phyloP scores from a whole-genome alignment of 352 stramenopile genomes.

The Globisporangium polare region DNA sequence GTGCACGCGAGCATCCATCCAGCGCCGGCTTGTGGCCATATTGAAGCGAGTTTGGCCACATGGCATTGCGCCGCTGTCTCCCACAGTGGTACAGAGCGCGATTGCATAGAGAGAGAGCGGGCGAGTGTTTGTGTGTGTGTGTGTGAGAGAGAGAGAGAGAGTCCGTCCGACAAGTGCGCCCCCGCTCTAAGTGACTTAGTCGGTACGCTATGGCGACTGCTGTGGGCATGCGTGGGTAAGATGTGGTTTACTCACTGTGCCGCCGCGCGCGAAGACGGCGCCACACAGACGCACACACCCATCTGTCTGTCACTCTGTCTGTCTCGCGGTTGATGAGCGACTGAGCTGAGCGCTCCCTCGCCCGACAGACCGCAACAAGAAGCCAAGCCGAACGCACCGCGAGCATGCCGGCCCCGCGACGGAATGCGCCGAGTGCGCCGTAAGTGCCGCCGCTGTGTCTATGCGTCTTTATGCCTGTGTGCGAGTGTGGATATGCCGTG shows the following conservation, averaged over 20 bases:
- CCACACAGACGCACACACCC: neutral
- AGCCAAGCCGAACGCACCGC: neutral
- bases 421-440: constrained; percentile 1
- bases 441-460: neutral
- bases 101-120: constrained; percentile 2
- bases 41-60: constrained; percentile 5
- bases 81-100: constrained; percentile 2
- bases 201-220: neutral
- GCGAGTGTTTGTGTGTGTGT: neutral
- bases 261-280: neutral
- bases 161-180: neutral
- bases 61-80: neutral
- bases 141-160: neutral
- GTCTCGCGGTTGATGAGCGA: neutral
- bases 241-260: neutral
- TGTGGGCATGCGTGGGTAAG: neutral
- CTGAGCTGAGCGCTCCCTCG: neutral
- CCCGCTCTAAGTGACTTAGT: neutral
- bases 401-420: constrained; percentile 1
- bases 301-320: neutral
- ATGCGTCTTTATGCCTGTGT: neutral
- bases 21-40: neutral
- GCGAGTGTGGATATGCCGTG: neutral
- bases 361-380: neutral
- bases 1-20: neutral